Evolutionary conservation across 495 filamentous ascomycete species (phyloP), one percentile per base, ranked within the genome.

Genomic region (Alectoria sarmentosa): DNA sequence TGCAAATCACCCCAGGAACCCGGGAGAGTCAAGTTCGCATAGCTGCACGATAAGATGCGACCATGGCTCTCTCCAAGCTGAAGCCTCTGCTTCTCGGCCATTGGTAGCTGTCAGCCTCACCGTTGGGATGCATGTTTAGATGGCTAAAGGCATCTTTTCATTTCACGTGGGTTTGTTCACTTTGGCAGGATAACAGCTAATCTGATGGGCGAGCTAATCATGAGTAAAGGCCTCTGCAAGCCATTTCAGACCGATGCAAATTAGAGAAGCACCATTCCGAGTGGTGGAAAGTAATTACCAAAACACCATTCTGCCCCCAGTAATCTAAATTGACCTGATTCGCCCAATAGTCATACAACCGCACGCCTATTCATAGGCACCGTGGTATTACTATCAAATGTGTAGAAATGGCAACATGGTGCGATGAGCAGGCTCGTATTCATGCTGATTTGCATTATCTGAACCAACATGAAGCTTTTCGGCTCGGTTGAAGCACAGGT

Each of bases 281-380:
- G 65, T 86, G 84, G 83, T 82, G 82, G 15, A 87, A 87, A 70
- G 83, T 85, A 74, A n/a, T n/a, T n/a, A n/a, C n/a, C n/a, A n/a
- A 32, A 28, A 21, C 21, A 23, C 17, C 1, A 15, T 21, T 48
- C 34, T 23, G 9, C 28, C 23, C 11, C 19, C 32, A 36, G 14
- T 32, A 42, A 54, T 61, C n/a, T 60, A 63, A 37, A 26, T 36
- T 7, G 21, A 32, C n/a, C 59, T 61, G 36, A 46, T 54, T 58
- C 49, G 38, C 42, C 14, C n/a, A 58, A 36, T 61, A 87, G 84
- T 78, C 82, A 10, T 88, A 83, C 73, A 86, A 86, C 67, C 83
- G 76, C 36, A 80, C 79, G 21, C 79, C 79, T 68, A 84, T 88
- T 62, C 79, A 88, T 69, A 77, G 74, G 55, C 84, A 83, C 8